These are phyloP conservation scores for Nannochloropsis oceanica DNA, from an alignment of 108 stramenopile species.

Conservation along the genomic window DNA sequence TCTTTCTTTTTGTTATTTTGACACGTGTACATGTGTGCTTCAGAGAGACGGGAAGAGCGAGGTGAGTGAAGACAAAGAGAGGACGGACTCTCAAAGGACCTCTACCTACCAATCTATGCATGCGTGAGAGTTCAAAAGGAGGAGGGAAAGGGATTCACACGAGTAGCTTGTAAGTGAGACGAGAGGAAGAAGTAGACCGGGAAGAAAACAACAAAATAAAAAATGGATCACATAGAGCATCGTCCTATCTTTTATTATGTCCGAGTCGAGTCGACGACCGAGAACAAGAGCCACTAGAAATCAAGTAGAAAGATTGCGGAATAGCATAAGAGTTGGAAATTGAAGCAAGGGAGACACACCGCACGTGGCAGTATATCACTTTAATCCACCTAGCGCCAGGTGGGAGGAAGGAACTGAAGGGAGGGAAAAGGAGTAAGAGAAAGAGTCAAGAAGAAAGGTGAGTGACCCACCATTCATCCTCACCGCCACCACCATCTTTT, in stretches of 20 bases:
- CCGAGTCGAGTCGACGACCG: no score
- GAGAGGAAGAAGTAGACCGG: not conserved
- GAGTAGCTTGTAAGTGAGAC: not conserved
- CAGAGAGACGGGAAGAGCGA: not conserved
- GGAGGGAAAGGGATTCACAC: no score
- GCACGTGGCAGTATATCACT: not conserved
- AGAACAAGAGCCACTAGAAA: no score
- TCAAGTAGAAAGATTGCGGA: no score
- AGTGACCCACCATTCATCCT: not conserved
- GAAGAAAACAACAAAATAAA: not conserved
- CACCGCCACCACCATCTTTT: not conserved
- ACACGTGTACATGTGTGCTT: not conserved
- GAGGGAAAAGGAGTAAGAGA: not conserved
- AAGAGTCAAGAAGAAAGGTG: not conserved
- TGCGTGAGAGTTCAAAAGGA: no score
- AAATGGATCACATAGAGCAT: not conserved
- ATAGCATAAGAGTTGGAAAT: conserved; percentile 11
- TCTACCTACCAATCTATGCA: no score
- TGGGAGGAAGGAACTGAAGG: not conserved
- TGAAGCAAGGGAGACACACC: not conserved
- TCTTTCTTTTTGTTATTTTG: not conserved
- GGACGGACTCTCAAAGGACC: no score
- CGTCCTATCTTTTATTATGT: not conserved
- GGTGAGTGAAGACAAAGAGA: no score
- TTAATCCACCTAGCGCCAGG: not conserved